phyloP scores from a whole-genome alignment of 176 grass and related monocot species.

The Triticum timopheevii region DNA sequence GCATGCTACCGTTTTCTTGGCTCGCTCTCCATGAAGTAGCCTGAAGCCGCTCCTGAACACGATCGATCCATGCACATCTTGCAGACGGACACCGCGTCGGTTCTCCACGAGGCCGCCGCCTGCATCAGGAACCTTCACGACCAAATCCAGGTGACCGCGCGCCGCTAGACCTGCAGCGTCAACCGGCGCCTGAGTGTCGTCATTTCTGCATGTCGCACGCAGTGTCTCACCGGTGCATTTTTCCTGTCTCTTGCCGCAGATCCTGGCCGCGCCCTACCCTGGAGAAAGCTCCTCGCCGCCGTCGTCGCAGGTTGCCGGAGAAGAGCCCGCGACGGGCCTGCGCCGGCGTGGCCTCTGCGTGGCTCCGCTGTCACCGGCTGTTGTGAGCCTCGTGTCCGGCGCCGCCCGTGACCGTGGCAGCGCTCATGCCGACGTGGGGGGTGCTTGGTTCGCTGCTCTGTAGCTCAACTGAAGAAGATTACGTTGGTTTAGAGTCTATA shows the following conservation, averaged over 20 bases:
- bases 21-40: too few relatives aligned
- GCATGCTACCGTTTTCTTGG: too few relatives aligned
- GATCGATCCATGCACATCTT: neutral
- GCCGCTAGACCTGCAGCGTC: neutral
- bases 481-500: neutral
- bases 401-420: slow-evolving; percentile 15
- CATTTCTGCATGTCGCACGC: neutral
- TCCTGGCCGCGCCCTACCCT: slow-evolving; percentile 35
- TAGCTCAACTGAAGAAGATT: neutral
- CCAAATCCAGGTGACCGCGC: slow-evolving; percentile 50
- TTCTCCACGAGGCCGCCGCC: slow-evolving; percentile 65
- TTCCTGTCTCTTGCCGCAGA: slow-evolving; percentile 5
- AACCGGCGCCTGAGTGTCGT: neutral
- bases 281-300: slow-evolving; percentile 5
- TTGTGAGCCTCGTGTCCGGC: slow-evolving; percentile 27
- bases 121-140: slow-evolving; percentile 66
- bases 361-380: slow-evolving; percentile 32
- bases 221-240: neutral
- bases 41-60: neutral
- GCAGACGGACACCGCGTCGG: slow-evolving; percentile 77
- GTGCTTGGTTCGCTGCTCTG: neutral
- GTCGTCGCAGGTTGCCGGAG: slow-evolving; percentile 22
- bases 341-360: slow-evolving; percentile 56
- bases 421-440: neutral
- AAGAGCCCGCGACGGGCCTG: slow-evolving; percentile 15